A percentile compares a stretch with the other conserved stretches of the same genome.
Conservation (phyloP, 2,329 filamentous ascomycete species). For the Tolypocladium album region DNA sequence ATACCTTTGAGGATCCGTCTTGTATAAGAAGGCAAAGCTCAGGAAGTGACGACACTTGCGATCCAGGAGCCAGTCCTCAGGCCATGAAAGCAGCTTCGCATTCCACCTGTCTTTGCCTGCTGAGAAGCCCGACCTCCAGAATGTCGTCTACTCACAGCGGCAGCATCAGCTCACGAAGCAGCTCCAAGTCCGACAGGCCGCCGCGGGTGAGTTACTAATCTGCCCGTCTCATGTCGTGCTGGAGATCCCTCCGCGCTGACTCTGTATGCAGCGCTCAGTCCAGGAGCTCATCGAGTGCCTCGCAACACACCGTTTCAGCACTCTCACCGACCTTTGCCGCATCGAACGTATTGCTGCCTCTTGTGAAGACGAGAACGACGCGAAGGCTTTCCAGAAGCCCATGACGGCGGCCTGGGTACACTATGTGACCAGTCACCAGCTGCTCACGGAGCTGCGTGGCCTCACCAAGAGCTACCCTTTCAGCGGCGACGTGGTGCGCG, state of each 20-base stretch:
- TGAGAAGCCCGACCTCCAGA: not conserved
- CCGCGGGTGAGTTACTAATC: not conserved
- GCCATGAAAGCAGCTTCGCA: not conserved
- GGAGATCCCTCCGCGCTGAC: not conserved
- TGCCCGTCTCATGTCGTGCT: not conserved
- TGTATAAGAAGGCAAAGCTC: not conserved
- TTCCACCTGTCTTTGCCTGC: not conserved
- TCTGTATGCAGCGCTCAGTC: constrained; percentile 35
- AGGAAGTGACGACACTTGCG: not conserved
- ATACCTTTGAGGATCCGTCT: not conserved
- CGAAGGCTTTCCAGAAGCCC: constrained; percentile 45
- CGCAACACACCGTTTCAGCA: constrained; percentile 59
- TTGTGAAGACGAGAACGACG: constrained; percentile 47
- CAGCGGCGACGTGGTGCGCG: constrained; percentile 51
- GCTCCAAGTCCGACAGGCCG: constrained; percentile 1
- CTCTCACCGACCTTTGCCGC: constrained; percentile 59
- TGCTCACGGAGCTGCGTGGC: constrained; percentile 59
- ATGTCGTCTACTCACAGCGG: constrained; percentile 6
- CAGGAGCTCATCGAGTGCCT: constrained; percentile 53
- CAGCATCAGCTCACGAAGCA: constrained; percentile 2
- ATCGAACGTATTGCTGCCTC: constrained; percentile 56
- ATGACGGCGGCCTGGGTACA: constrained; percentile 63
- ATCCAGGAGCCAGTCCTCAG: not conserved
- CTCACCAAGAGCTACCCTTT: constrained; percentile 59
- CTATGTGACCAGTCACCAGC: constrained; percentile 60